Percentiles rank a stretch among this genome's conserved stretches.
Conservation (phyloP, 441 rosid species). For the Pelargonium australe region DNA sequence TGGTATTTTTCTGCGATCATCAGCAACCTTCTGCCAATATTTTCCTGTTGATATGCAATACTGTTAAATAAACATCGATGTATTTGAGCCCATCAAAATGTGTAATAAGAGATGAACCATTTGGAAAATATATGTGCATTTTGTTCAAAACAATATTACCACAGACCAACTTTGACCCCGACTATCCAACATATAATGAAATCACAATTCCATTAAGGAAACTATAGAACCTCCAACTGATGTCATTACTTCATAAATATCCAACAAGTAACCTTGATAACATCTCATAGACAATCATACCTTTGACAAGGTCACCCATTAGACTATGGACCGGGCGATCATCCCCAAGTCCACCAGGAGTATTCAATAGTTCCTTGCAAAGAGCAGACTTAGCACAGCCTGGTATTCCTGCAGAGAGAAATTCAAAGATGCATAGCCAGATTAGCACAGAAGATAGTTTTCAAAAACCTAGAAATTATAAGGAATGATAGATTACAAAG, state of each 20-base stretch:
- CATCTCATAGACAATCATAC: conserved; percentile 29
- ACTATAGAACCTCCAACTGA: neutral
- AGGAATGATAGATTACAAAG: neutral
- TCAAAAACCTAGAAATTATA: neutral
- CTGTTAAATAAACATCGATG: conserved; percentile 14
- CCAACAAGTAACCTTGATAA: neutral
- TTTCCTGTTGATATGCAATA: conserved; percentile 41
- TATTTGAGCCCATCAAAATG: neutral
- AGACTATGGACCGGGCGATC: conserved; percentile 72
- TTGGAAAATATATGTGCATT: neutral
- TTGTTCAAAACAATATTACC: neutral
- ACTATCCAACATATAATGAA: neutral
- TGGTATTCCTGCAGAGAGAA: conserved; percentile 62
- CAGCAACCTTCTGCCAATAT: conserved; percentile 87
- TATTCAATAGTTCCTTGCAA: conserved; percentile 69
- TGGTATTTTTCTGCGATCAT: conserved; percentile 65
- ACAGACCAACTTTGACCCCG: neutral
- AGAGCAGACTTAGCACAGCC: conserved; percentile 97
- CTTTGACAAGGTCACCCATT: conserved; percentile 95
- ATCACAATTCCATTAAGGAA: neutral
- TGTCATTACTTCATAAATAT: neutral
- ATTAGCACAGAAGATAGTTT: conserved; percentile 3
- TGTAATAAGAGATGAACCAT: neutral
- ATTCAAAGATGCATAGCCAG: conserved; percentile 14
- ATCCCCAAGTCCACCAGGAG: conserved; percentile 72